Evolutionary conservation across 2,329 filamentous ascomycete species (phyloP).

Genomic region (Verticillium nubilum): DNA sequence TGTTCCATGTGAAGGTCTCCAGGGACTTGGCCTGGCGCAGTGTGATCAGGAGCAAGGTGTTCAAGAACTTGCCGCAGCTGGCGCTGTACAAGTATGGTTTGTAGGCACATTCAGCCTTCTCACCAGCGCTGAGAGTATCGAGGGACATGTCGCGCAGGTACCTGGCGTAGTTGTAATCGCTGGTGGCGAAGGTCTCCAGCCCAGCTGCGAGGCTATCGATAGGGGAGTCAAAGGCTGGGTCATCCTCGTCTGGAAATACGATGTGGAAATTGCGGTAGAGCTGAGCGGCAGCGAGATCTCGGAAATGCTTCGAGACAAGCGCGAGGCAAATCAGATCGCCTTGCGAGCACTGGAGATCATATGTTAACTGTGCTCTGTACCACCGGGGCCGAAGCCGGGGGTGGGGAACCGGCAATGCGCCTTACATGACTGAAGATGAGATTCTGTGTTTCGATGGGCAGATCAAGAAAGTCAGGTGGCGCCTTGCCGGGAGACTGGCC

Average conservation of each 20-base stretch:
- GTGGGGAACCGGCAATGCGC: not conserved
- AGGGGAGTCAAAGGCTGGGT: constrained; percentile 42
- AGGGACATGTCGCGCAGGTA: constrained; percentile 51
- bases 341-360: constrained; percentile 38
- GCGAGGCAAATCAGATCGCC: constrained; percentile 51
- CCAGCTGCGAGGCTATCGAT: constrained; percentile 53
- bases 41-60: constrained; percentile 51
- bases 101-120: constrained; percentile 48
- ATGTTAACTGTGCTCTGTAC: not conserved
- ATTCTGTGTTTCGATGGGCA: not conserved
- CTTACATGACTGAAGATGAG: constrained; percentile 1
- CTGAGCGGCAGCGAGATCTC: constrained; percentile 50
- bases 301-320: constrained; percentile 53
- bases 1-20: constrained; percentile 59
- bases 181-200: constrained; percentile 57
- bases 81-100: constrained; percentile 47
- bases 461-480: not conserved
- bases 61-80: constrained; percentile 60
- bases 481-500: not conserved
- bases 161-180: constrained; percentile 57
- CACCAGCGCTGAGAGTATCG: constrained; percentile 47
- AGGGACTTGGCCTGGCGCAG: constrained; percentile 49
- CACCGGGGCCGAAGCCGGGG: not conserved
- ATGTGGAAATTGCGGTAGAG: constrained; percentile 57
- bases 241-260: constrained; percentile 56